Conservation (phyloP, 805 yeast genomes). For the Saccharomycopsis fermentans region DNA sequence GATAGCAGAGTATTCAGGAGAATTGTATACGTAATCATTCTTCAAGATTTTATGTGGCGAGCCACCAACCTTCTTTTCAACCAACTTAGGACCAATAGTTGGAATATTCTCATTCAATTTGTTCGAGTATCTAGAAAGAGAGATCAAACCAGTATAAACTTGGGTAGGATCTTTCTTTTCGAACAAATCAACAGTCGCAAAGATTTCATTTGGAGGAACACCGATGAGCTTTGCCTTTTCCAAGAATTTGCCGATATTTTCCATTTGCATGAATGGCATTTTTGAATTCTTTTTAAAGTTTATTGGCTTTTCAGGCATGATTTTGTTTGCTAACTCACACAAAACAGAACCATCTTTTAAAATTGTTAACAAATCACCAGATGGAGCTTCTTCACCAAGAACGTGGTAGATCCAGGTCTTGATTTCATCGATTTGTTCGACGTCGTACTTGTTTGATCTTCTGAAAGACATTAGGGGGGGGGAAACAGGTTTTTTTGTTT, state of each 20-base stretch:
- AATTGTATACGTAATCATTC: slow-evolving; percentile 17
- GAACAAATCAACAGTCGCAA: slow-evolving; percentile 67
- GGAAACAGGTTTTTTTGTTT: no score
- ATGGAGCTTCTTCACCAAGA: slow-evolving; percentile 26
- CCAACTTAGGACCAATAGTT: slow-evolving; percentile 49
- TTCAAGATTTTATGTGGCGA: slow-evolving; percentile 11
- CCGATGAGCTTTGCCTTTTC: slow-evolving; percentile 52
- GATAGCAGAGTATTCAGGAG: slow-evolving; percentile 16
- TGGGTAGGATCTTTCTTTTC: slow-evolving; percentile 71
- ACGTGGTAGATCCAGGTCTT: slow-evolving; percentile 45
- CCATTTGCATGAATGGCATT: slow-evolving; percentile 78
- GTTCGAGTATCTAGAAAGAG: slow-evolving; percentile 62
- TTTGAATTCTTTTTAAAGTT: slow-evolving; percentile 45
- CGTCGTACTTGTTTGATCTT: slow-evolving; percentile 43
- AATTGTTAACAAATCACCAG: slow-evolving; percentile 39
- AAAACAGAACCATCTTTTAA: slow-evolving; percentile 53
- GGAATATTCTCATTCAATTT: slow-evolving; percentile 40
- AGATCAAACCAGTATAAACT: slow-evolving; percentile 61
- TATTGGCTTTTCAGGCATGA: slow-evolving; percentile 28
- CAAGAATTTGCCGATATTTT: slow-evolving; percentile 66
- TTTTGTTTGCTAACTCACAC: slow-evolving; percentile 36
- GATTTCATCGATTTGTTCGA: slow-evolving; percentile 30
- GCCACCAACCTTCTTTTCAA: slow-evolving; percentile 20
- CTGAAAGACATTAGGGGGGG: slow-evolving; percentile 6
- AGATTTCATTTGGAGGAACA: slow-evolving; percentile 71